Evolutionary conservation across 2,329 filamentous ascomycete genomes (phyloP), one percentile per base, ranked within the genome.

Genomic region (Verticillium dahliae): DNA sequence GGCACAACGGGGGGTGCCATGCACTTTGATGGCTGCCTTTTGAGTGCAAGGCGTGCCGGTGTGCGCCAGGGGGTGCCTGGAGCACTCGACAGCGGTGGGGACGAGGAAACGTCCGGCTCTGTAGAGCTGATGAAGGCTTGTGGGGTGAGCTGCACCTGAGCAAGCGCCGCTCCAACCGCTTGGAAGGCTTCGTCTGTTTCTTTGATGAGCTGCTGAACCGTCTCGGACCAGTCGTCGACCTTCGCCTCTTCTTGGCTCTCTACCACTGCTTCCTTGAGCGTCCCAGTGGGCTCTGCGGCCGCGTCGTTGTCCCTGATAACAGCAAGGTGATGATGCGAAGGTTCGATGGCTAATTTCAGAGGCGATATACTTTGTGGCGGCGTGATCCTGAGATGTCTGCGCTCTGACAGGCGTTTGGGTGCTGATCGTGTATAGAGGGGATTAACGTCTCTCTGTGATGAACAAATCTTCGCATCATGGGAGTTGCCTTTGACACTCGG

Each of bases 131-230:
- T 11, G 9, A 10, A 11, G n/a, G 18, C 3, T 7, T 22, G 45
- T 7, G n/a, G 22, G 7, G 45, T 50, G 11, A 50, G 22, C 18
- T 50, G 45, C 22, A 50, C 38, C 59, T 80, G 73, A 39, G 71
- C 72, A 45, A 83, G 69, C 18, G 76, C 75, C 58, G 69, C 72
- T 2, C 75, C 77, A 31, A 80, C 76, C 13, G 76, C 74, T 68
- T 76, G 75, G 69, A 83, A 83, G 34, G 81, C 80, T 61, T 79
- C 74, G 63, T 84, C 80, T 4, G 80, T 78, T 66, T 83, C 77
- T 63, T 73, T 72, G 56, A 82, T 80, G 63, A 84, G 73, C 63
- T 78, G 73, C 59, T 79, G 74, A 3, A 81, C 71, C 61, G 75
- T 75, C 45, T 76, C 71, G 13, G 73, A 74, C 65, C 74, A 68